Evolutionary conservation across 2,329 filamentous ascomycete species (phyloP), one percentile per base, ranked within the genome.

Genomic region (Arthrobotrys pseudoclavata): DNA sequence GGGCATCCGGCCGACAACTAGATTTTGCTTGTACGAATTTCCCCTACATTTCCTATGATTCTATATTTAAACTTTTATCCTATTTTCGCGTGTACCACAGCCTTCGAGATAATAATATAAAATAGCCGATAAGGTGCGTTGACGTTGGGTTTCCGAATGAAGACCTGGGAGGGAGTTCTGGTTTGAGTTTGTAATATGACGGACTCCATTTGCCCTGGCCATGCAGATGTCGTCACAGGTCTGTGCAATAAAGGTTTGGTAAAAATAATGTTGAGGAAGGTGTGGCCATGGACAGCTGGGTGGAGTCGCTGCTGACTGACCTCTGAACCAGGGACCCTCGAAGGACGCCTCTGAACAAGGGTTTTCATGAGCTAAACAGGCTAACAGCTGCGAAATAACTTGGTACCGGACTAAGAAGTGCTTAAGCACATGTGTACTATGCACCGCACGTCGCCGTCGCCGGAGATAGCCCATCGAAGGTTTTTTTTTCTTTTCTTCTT

Each of bases 381-480:
- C 20, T 15, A 60, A 15, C 52, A 34, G 52, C 52, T 34, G 37
- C 26, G 29, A 57, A 57, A 57, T 4, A 60, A 60, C 55, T 60
- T 60, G 55, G 55, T 60, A 60, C 26, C 26, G 55, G 55, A 34
- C 55, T 42, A 60, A 60, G 55, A 60, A 60, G 55, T 60, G 55
- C 55, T 60, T 60, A 60, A 42, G 55, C 55, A 60, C 31, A 60
- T 42, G 31, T 20, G 5, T 12, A 10, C 15, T 9, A 29, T 9
- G 52, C 26, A 42, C 52, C 31, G 55, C 55, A 40, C 55, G 34
- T 42, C 55, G 55, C 55, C 55, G 55, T 60, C 55, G 55, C 55
- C 55, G 55, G 55, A 60, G 55, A 60, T 60, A 60, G 55, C 18
- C 55, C 55, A 42, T 42, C 20, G 34, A 26, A 24, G 15, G 13